Conservation (phyloP, 2,329 filamentous ascomycete genomes). For the Neurospora crassa region DNA sequence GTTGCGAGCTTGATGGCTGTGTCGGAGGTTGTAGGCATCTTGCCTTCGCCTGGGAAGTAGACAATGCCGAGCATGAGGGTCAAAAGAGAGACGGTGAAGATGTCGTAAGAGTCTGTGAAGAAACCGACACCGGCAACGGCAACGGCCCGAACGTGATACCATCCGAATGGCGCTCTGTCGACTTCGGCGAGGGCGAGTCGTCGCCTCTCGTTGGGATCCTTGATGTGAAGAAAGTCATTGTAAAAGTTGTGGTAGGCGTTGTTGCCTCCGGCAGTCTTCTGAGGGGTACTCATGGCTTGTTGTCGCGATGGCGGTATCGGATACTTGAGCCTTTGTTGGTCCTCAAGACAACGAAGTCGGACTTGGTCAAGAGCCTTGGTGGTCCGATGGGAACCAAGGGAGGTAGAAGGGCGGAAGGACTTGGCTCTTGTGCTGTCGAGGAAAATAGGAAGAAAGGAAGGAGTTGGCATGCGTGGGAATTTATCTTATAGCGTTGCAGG, state of each 20-base stretch:
- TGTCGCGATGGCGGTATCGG: background rate
- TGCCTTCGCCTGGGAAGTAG: conserved; percentile 52
- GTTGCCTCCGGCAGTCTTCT: conserved; percentile 54
- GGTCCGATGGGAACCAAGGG: background rate
- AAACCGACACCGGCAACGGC: conserved; percentile 77
- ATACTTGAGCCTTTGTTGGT: background rate
- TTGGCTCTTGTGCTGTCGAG: background rate
- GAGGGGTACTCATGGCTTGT: conserved; percentile 10
- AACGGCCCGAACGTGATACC: conserved; percentile 72
- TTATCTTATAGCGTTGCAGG: background rate
- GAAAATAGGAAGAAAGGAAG: background rate
- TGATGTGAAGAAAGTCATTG: conserved; percentile 36
- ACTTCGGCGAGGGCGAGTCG: conserved; percentile 73
- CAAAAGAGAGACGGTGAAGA: conserved; percentile 67
- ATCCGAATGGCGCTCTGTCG: conserved; percentile 73
- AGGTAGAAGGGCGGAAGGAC: background rate
- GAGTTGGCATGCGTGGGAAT: background rate
- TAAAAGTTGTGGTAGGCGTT: conserved; percentile 68
- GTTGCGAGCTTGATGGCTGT: conserved; percentile 81
- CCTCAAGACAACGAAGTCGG: background rate
- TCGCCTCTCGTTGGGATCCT: conserved; percentile 69
- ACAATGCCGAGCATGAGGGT: conserved; percentile 72
- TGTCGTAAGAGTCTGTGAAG: conserved; percentile 65
- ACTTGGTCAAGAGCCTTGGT: background rate
- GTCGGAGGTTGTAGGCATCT: conserved; percentile 58